phyloP scores from a whole-genome alignment of 108 stramenopile genomes.

The Mediolabrus comicus region DNA sequence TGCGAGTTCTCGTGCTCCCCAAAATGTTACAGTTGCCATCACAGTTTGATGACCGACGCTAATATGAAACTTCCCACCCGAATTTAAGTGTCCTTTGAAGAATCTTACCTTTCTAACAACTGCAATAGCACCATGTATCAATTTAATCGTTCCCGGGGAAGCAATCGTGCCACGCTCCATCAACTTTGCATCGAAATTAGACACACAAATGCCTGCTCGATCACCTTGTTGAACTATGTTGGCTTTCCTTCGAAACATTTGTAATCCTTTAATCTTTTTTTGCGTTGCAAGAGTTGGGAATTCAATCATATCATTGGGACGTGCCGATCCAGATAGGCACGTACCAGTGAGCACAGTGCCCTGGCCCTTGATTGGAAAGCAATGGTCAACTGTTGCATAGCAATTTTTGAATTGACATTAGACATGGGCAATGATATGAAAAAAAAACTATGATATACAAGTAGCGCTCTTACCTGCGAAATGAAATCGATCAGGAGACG shows the following conservation, averaged over 20 bases:
- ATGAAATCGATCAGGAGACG: conserved; percentile 64
- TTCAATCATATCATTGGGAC: conserved; percentile 91
- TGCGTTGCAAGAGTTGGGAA: conserved; percentile 85
- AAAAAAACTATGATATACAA: neutral
- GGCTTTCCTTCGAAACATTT: conserved; percentile 94
- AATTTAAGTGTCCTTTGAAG: conserved; percentile 57
- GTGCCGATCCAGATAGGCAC: conserved; percentile 75
- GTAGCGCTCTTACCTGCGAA: too few relatives aligned
- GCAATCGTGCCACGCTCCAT: conserved; percentile 92
- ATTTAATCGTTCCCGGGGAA: conserved; percentile 82
- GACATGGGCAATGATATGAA: too few relatives aligned
- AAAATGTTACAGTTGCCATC: conserved; percentile 96
- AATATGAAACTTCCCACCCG: conserved; percentile 86
- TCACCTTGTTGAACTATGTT: conserved; percentile 85
- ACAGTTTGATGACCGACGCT: conserved; percentile 96
- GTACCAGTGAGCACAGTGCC: conserved; percentile 98
- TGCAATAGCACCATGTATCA: conserved; percentile 80
- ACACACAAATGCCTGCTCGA: conserved; percentile 94
- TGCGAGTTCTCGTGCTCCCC: conserved; percentile 89
- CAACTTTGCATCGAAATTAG: conserved; percentile 88
- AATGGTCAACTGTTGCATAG: conserved; percentile 96
- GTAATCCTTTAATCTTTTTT: conserved; percentile 95
- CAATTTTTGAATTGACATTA: too few relatives aligned
- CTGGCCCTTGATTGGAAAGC: conserved; percentile 94
- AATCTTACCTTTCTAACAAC: conserved; percentile 90